Evolutionary conservation across 2,329 filamentous ascomycete species (phyloP), one percentile per base, ranked within the genome.

Genomic region (Penicillium sp.): DNA sequence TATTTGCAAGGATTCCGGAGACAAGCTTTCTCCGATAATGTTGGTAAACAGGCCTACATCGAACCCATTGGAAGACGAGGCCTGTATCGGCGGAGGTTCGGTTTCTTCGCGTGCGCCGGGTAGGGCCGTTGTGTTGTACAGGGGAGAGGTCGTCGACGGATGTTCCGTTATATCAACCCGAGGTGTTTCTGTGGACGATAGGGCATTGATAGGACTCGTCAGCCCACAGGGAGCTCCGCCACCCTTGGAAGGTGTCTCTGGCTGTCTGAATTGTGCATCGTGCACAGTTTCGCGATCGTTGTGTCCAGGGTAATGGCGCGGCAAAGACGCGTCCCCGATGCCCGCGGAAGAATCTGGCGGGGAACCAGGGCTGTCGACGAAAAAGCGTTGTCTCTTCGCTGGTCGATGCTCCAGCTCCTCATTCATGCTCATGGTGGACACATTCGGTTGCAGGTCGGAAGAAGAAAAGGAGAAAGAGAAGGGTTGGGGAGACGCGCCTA

Each of bases 381-480:
- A 88, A 75, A 88, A 88, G 31, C 86, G 83, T 61, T 84, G 80
- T 74, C 86, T 87, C 74, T 89, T 89, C 25, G 75, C 73, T 4
- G 86, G 86, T 20, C 83, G 76, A 47, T 84, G 79, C 52, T 85
- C 79, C 48, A 82, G 70, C 58, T 81, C 75, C 65, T 65, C 59
- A 51, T 59, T 62, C 63, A 66, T 65, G 52, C 39, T 69, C 55
- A 57, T 65, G 54, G 62, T 55, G 50, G 34, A 45, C 37, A 58
- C 59, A 59, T 47, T 31, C 49, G 49, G 37, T 62, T 1, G 17
- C 38, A 49, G 8, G 54, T 28, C 52, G 51, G 54, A 5, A 34
- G 31, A 49, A 41, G 8, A 37, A 28, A 48, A 42, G 57, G 38
- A 47, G 41, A 43, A 59, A 50, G 53, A 37, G 52, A n/a, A 53